Percentiles rank a stretch among this genome's conserved stretches.
phyloP scores from a whole-genome alignment of 2,329 filamentous ascomycete species.

The Aspergillus alliaceus region DNA sequence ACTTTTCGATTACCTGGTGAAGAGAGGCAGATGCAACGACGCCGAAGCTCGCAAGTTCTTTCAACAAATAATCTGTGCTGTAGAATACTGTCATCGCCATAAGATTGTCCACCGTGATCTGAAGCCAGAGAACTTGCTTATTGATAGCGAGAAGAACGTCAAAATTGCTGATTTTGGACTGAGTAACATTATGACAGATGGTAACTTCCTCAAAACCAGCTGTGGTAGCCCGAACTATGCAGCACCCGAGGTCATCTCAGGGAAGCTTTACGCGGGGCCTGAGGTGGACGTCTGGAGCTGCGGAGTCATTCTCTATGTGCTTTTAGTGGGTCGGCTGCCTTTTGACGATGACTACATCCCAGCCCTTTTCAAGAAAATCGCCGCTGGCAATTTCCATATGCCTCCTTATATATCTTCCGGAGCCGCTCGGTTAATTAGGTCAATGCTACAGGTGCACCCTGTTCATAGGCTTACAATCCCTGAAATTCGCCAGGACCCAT shows the following conservation, averaged over 20 bases:
- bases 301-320: slow-evolving; percentile 65
- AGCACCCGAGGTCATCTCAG: slow-evolving; percentile 94
- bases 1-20: slow-evolving; percentile 96
- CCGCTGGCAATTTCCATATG: slow-evolving; percentile 87
- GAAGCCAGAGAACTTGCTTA: slow-evolving; percentile 93
- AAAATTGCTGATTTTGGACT: slow-evolving; percentile 99
- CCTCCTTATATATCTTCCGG: slow-evolving; percentile 87
- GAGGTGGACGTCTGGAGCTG: slow-evolving; percentile 89
- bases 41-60: slow-evolving; percentile 95
- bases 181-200: slow-evolving; percentile 99
- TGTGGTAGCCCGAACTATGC: slow-evolving; percentile 98
- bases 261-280: slow-evolving; percentile 93
- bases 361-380: slow-evolving; percentile 95
- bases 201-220: slow-evolving; percentile 97
- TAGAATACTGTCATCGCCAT: slow-evolving; percentile 98
- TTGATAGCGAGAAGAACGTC: slow-evolving; percentile 94
- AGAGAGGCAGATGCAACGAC: slow-evolving; percentile 88
- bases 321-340: slow-evolving; percentile 69
- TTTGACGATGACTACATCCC: slow-evolving; percentile 99
- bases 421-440: slow-evolving; percentile 72
- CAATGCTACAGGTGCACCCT: slow-evolving; percentile 93
- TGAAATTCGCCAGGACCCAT: slow-evolving; percentile 88
- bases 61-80: slow-evolving; percentile 97
- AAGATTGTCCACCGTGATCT: slow-evolving; percentile 98
- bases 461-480: slow-evolving; percentile 91